phyloP scores from a whole-genome alignment of 805 yeast genomes.

The Starmerella powellii region DNA sequence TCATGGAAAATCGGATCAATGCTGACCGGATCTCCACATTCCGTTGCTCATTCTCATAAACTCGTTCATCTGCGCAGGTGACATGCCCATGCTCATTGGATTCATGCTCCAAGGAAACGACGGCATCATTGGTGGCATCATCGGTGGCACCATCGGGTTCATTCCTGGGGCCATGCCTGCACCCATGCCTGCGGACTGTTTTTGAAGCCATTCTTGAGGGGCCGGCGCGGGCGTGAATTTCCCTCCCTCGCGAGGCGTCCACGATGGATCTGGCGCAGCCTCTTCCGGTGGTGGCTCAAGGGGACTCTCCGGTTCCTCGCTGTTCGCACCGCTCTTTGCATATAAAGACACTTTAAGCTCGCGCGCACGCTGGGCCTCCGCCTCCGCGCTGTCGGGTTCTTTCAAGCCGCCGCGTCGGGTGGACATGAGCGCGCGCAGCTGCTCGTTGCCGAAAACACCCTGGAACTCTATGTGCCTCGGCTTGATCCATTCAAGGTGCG shows the following conservation, averaged over 20 bases:
- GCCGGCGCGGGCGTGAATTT: conserved; percentile 10
- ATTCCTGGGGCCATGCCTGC: background rate
- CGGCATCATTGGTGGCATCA: conserved; percentile 7
- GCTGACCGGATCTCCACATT: no score
- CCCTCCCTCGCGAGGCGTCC: conserved; percentile 9
- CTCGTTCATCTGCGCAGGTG: conserved; percentile 10
- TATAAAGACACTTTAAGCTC: conserved; percentile 21
- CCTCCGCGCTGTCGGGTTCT: conserved; percentile 25
- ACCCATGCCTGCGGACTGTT: background rate
- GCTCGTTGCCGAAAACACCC: conserved; percentile 8
- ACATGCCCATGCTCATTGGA: conserved; percentile 9
- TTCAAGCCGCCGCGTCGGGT: conserved; percentile 26
- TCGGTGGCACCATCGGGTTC: conserved; percentile 9
- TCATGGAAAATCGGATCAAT: no score
- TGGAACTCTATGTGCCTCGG: conserved; percentile 22
- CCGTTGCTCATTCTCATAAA: conserved; percentile 7
- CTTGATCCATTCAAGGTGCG: conserved; percentile 19
- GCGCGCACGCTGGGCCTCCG: conserved; percentile 21
- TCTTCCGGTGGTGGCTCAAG: conserved; percentile 11
- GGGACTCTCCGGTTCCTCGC: conserved; percentile 26
- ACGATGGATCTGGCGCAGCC: conserved; percentile 2
- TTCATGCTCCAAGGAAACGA: conserved; percentile 7
- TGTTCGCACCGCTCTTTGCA: conserved; percentile 15
- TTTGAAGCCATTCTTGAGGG: conserved; percentile 9
- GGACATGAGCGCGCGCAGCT: conserved; percentile 21